A percentile compares a stretch with the other conserved stretches of the same genome.
Conservation (phyloP, 148 eudicot species). For the Suaeda aralocaspica region DNA sequence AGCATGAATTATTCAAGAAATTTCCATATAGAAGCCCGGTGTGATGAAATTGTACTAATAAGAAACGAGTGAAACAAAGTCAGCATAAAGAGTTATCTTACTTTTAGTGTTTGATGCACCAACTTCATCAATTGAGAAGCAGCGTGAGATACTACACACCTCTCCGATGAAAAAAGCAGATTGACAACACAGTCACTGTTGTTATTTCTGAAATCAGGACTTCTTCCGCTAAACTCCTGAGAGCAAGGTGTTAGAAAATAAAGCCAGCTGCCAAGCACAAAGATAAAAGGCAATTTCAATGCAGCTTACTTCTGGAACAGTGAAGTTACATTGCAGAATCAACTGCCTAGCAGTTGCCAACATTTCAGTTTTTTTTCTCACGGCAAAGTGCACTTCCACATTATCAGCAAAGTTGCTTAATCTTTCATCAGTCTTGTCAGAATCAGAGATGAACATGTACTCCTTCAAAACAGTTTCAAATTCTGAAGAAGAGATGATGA, state of each 20-base stretch:
- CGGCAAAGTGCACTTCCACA: constrained; percentile 94
- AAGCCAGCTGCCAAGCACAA: constrained; percentile 4
- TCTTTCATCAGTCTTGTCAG: constrained; percentile 68
- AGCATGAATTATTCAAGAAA: background rate
- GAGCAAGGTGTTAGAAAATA: constrained; percentile 20
- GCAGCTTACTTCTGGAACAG: constrained; percentile 65
- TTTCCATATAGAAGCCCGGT: background rate
- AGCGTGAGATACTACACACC: constrained; percentile 81
- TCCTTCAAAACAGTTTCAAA: constrained; percentile 75
- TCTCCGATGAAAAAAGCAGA: constrained; percentile 77
- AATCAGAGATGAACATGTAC: constrained; percentile 66
- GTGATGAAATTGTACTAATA: background rate
- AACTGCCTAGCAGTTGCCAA: constrained; percentile 78
- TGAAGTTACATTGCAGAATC: constrained; percentile 63
- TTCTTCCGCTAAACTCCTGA: constrained; percentile 48
- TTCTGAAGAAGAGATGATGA: constrained; percentile 58
- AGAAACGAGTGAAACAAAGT: background rate
- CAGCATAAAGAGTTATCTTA: constrained; percentile 25
- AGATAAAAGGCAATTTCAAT: constrained; percentile 2
- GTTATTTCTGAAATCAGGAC: constrained; percentile 31
- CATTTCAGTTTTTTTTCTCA: constrained; percentile 83
- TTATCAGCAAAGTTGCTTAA: constrained; percentile 80
- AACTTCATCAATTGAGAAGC: constrained; percentile 73
- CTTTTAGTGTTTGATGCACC: constrained; percentile 86
- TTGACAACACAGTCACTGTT: constrained; percentile 44